A percentile compares a stretch with the other conserved stretches of the same genome.
phyloP scores from a whole-genome alignment of 352 stramenopile species.

The Globisporangium barbulae region DNA sequence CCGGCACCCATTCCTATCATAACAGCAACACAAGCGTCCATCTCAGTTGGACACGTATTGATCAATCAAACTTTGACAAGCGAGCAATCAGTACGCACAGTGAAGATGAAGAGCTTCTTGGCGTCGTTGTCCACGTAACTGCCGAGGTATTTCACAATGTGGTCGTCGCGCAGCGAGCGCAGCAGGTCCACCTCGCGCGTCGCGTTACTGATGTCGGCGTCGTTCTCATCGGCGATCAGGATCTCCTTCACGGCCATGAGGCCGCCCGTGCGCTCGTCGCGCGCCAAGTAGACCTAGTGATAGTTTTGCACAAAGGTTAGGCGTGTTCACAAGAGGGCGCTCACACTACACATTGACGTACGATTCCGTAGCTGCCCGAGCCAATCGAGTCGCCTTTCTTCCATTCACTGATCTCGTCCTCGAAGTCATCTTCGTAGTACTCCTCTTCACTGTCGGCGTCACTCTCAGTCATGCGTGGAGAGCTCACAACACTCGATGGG shows the following conservation, averaged over 20 bases:
- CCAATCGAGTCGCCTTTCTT: conserved; percentile 54
- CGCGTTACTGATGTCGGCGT: conserved; percentile 32
- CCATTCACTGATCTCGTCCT: conserved; percentile 56
- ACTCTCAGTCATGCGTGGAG: background rate
- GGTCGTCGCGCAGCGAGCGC: conserved; percentile 80
- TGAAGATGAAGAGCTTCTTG: conserved; percentile 88
- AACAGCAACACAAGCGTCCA: conserved; percentile 1
- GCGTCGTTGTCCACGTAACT: conserved; percentile 67
- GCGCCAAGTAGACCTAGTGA: conserved; percentile 82
- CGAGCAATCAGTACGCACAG: conserved; percentile 15
- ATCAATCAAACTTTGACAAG: background rate
- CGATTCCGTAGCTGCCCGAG: conserved; percentile 64
- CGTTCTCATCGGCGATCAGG: conserved; percentile 35
- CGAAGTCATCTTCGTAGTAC: conserved; percentile 36
- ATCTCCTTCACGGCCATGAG: conserved; percentile 86
- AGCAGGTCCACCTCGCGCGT: conserved; percentile 87
- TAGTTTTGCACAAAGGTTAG: background rate
- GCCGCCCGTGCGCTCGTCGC: conserved; percentile 86
- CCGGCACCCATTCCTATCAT: conserved; percentile 79
- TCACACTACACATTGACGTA: conserved; percentile 11
- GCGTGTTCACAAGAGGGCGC: background rate
- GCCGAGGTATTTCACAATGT: conserved; percentile 93
- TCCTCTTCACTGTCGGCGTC: conserved; percentile 16
- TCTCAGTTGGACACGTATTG: background rate
- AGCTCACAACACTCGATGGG: background rate